Base-by-base conservation (phyloP, 179 eudicot species). In the Monotropa hypopitys region DNA sequence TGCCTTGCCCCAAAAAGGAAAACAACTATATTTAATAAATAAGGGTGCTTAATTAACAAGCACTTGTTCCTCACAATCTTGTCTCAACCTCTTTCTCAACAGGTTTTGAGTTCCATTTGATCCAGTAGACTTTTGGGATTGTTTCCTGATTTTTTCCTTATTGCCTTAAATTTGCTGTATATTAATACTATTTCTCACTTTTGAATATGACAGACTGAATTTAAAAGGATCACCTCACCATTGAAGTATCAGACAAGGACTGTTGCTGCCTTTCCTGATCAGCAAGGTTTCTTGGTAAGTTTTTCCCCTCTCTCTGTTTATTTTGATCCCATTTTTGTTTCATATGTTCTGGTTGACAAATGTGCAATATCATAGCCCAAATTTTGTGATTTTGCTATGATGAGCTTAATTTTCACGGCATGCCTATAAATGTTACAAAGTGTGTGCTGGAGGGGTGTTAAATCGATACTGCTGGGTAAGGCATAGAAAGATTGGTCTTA, bases 201-300 rank as follows among this genome's bases (percentile, higher is more conserved):
- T 33, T 76, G 66, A 61, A 74, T 72, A 21, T 53, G 23, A 77
- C 89, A 93, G 98, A 71, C 86, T 51, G 98, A 93, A 81, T 93
- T 88, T 81, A 93, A 93, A 87, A 89, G 97, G 76, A 84, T 93
- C 61, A 15, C 46, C 73, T 93, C 98, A 47, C 98, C 98, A 30
- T 84, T 93, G 70, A 93, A 93, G 85, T 91, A 90, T 83, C 98
- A 93, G 85, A 93, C 98, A 40, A 89, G 98, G 84, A 91, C 95
- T 88, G 80, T 93, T 83, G 88, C 94, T 84, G 97, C 98, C 62
- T 93, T 93, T 86, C 98, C 98, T 11, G 97, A 93, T 81, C 91
- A 91, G 81, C 94, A 90, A 86, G 98, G 98, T 47, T 93, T 93
- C 83, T 80, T 93, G 91, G 98, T 93, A 82, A 74, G 87, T 77